Evolutionary conservation across 768 basidiomycete genomes (phyloP), one percentile per base, ranked within the genome.

Genomic region (Serendipita indica): DNA sequence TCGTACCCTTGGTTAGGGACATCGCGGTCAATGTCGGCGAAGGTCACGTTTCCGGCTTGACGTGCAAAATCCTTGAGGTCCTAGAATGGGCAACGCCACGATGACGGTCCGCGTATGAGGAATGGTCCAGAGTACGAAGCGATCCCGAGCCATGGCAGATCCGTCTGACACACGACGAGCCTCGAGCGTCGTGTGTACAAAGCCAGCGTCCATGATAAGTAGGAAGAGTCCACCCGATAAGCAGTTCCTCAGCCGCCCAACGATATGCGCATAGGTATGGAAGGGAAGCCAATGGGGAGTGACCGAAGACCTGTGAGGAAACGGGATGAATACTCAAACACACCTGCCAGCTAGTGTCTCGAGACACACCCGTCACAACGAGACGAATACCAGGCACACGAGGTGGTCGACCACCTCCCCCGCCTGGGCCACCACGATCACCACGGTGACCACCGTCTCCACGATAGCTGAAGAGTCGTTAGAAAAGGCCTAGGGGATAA

Each of bases 261-360:
- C n/a, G n/a, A n/a, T n/a, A n/a, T n/a, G n/a, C n/a, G n/a, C n/a
- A n/a, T n/a, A n/a, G n/a, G n/a, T n/a, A n/a, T n/a, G n/a, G n/a
- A n/a, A n/a, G n/a, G n/a, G n/a, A n/a, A n/a, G n/a, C n/a, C n/a
- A n/a, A n/a, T n/a, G n/a, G n/a, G n/a, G n/a, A n/a, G n/a, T n/a
- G n/a, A n/a, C n/a, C n/a, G 41, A 25, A 7, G 41, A 25, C n/a
- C n/a, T 25, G 41, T 43, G 41, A 18, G 32, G 49, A 33, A 20
- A 46, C 59, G 45, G n/a, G 45, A 62, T 32, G 59, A 33, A 37
- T 60, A 39, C 3, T 33, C 25, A 30, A 54, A 54, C 86, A 74
- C 82, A 98, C 93, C 91, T 98, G 93, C 93, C 93, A 98, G 71
- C 92, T 96, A 45, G 91, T 94, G 69, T 93, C 89, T 68, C 86